Percentiles rank a stretch among this genome's conserved stretches.
These are phyloP conservation scores for Corylus avellana DNA, from an alignment of 306 rosid genomes.

Conservation along the genomic window DNA sequence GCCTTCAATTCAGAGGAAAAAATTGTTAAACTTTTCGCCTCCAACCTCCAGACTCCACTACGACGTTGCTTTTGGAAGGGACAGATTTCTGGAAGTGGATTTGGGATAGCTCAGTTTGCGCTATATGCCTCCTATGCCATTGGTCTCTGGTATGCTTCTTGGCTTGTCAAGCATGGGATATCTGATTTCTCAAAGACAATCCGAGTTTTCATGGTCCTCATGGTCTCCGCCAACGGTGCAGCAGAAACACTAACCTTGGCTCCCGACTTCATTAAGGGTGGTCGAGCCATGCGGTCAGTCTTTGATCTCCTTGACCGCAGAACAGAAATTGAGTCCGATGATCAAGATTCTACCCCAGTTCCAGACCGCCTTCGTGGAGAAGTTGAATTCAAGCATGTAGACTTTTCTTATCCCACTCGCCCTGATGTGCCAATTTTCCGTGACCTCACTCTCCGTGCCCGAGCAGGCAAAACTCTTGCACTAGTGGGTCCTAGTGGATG, in stretches of 20 bases:
- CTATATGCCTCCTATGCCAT: conserved; percentile 89
- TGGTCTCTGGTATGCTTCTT: conserved; percentile 98
- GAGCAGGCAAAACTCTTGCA: conserved; percentile 96
- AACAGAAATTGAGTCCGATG: conserved; percentile 98
- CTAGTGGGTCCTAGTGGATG: conserved; percentile 99
- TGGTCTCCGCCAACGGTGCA: conserved; percentile 97
- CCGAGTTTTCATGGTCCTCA: conserved; percentile 84
- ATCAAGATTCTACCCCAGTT: conserved; percentile 68
- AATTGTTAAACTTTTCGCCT: conserved; percentile 71
- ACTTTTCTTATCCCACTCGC: conserved; percentile 86
- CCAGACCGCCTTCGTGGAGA: conserved; percentile 93
- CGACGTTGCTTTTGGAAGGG: conserved; percentile 95
- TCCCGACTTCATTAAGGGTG: conserved; percentile 98
- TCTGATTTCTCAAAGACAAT: conserved; percentile 93
- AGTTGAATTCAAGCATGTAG: conserved; percentile 90
- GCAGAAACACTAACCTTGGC: conserved; percentile 97
- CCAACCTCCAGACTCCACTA: conserved; percentile 74
- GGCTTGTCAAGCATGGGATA: conserved; percentile 93
- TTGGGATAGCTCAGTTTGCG: conserved; percentile 85
- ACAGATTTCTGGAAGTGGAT: conserved; percentile 90
- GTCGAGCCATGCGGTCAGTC: conserved; percentile 93
- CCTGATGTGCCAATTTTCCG: conserved; percentile 89
- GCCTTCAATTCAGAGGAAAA: conserved; percentile 85
- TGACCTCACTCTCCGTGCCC: conserved; percentile 84
- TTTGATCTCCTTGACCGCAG: conserved; percentile 92